Evolutionary conservation across 495 filamentous ascomycete genomes (phyloP), one percentile per base, ranked within the genome.

Genomic region (Haplographium delicatum): DNA sequence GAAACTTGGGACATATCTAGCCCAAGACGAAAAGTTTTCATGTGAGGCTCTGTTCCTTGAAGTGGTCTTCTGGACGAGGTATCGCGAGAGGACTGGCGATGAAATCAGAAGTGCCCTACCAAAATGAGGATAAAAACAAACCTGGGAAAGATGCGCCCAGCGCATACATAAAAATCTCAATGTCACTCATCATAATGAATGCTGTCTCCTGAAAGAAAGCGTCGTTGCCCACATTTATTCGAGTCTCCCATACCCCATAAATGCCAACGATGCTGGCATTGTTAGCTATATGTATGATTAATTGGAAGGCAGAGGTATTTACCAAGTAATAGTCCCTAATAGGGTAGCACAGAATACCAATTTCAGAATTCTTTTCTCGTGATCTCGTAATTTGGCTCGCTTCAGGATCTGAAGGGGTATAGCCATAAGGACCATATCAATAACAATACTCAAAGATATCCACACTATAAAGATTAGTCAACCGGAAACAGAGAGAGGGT

Each of bases 121-220:
- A 11, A 22, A 9, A 23, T 19, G 20, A 7, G 22, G 18, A 26
- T 27, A 10, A 35, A 15, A n/a, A 44, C 37, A n/a, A 38, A 57
- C 47, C 54, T 40, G 54, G 54, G 9, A 58, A 58, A 0, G 54
- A 49, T 24, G 54, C 54, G 15, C 54, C 54, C 10, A 58, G 15
- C 4, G 54, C 25, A 33, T 58, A 58, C 49, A 52, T 53, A n/a
- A 58, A 44, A 11, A 53, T 53, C 20, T 58, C 54, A 23, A 58
- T 51, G 41, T 58, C 54, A 16, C 38, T 58, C 38, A 53, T 43
- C 49, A 58, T 53, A 4, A 58, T 20, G 9, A 23, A 58, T 2
- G 44, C 19, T 1, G 26, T 24, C 40, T 58, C 54, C 2, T 49
- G 15, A 26, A 48, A 58, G 44, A 45, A 53, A 13, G 5, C 18